Evolutionary conservation across 2,329 filamentous ascomycete genomes (phyloP).

Genomic region (Paradendryphiella salina): DNA sequence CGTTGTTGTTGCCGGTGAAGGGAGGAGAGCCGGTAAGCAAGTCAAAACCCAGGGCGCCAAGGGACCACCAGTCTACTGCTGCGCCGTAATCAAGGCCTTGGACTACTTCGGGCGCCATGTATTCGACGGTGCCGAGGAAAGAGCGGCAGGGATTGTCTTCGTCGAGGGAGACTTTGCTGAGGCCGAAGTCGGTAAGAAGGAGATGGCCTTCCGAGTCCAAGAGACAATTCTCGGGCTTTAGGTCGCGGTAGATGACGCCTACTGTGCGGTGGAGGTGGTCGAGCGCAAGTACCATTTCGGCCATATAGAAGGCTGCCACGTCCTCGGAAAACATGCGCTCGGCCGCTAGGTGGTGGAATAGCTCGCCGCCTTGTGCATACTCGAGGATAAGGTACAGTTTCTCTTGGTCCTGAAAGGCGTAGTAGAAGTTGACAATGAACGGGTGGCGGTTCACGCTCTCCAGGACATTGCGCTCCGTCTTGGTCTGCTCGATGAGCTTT

Average conservation of each 20-base stretch:
- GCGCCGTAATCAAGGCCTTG: constrained; percentile 87
- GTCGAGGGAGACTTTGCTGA: constrained; percentile 89
- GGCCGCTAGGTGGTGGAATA: constrained; percentile 91
- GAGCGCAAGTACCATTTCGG: constrained; percentile 92
- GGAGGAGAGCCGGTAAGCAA: constrained; percentile 90
- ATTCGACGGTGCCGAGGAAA: constrained; percentile 92
- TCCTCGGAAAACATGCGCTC: constrained; percentile 95
- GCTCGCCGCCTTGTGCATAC: constrained; percentile 94
- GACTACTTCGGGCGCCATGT: constrained; percentile 98
- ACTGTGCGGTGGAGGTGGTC: constrained; percentile 91
- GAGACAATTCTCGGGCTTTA: constrained; percentile 97
- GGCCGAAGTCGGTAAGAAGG: constrained; percentile 91
- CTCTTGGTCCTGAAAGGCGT: constrained; percentile 97
- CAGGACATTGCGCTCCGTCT: constrained; percentile 91
- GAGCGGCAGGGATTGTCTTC: constrained; percentile 76
- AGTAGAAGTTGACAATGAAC: constrained; percentile 97
- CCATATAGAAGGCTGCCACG: constrained; percentile 95
- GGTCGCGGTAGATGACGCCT: constrained; percentile 92
- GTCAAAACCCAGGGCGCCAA: constrained; percentile 90
- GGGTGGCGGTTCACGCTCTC: constrained; percentile 96
- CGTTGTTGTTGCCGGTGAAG: constrained; percentile 86
- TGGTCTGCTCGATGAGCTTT: constrained; percentile 94
- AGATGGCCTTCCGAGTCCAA: constrained; percentile 90
- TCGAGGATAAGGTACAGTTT: constrained; percentile 97
- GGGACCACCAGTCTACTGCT: constrained; percentile 97